Percentiles rank a stretch among this genome's conserved stretches.
These are phyloP conservation scores for Mycena maculata DNA, from an alignment of 768 basidiomycete species.

Conservation along the genomic window DNA sequence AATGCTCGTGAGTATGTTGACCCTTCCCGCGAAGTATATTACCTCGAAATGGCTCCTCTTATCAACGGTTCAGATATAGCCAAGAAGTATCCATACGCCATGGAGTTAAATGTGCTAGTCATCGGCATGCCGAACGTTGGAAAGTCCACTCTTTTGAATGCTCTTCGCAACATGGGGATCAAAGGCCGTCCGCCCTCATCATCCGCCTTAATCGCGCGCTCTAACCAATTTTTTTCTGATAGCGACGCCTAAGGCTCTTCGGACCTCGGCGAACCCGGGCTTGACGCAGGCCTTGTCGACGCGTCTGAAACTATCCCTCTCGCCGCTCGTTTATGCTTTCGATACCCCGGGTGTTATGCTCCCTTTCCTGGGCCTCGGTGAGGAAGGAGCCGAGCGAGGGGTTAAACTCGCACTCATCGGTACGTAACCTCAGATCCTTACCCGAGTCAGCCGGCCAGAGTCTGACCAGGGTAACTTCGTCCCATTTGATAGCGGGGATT, in stretches of 20 bases:
- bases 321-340: constrained; percentile 90
- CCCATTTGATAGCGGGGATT: constrained; percentile 78
- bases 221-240: constrained; percentile 18
- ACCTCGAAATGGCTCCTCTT: constrained; percentile 13
- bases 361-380: constrained; percentile 90
- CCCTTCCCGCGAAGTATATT: not conserved
- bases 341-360: constrained; percentile 99
- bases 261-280: constrained; percentile 90
- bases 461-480: constrained; percentile 33
- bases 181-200: constrained; percentile 68
- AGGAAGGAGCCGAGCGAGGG: constrained; percentile 88
- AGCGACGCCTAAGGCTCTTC: constrained; percentile 90
- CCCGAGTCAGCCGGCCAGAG: not conserved
- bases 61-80: constrained; percentile 66
- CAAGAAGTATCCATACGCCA: constrained; percentile 72
- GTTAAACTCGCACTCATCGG: constrained; percentile 94
- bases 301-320: constrained; percentile 83
- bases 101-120: constrained; percentile 89
- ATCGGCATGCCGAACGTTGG: constrained; percentile 99
- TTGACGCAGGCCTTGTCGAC: constrained; percentile 91
- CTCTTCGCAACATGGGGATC: constrained; percentile 88
- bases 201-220: constrained; percentile 46
- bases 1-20: constrained; percentile 78
- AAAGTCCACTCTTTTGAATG: constrained; percentile 94
- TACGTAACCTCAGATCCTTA: constrained; percentile 54